phyloP scores from a whole-genome alignment of 225 moss, liverwort and hornwort species.

The Marchantia paleacea region DNA sequence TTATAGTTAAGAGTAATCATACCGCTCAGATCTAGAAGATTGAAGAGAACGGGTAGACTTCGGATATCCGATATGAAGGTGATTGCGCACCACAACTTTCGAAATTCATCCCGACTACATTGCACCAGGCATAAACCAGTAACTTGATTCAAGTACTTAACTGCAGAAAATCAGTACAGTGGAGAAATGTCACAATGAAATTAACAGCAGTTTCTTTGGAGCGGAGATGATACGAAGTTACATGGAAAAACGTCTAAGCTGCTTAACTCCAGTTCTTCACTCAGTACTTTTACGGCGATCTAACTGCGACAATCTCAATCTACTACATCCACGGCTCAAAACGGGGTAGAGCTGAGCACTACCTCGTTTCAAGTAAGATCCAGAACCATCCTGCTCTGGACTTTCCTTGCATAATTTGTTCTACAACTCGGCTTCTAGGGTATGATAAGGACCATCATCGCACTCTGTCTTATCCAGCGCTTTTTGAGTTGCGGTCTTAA shows the following conservation, averaged over 20 bases:
- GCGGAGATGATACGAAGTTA: too few species aligned
- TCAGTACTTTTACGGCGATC: not conserved
- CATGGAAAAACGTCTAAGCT: not conserved
- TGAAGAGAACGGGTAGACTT: conserved; percentile 62
- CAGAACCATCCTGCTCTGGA: too few species aligned
- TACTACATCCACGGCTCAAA: too few species aligned
- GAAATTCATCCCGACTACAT: conserved; percentile 66
- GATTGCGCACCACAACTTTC: conserved; percentile 69
- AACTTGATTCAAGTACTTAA: conserved; percentile 76
- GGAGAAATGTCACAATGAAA: too few species aligned
- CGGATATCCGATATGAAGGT: conserved; percentile 64
- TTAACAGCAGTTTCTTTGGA: too few species aligned
- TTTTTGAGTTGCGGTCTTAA: too few species aligned
- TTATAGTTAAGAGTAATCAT: not conserved
- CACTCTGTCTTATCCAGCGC: too few species aligned
- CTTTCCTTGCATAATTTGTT: too few species aligned
- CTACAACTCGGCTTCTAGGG: too few species aligned
- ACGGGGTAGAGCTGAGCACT: too few species aligned
- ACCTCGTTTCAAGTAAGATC: too few species aligned
- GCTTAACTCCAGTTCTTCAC: not conserved
- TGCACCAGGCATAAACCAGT: conserved; percentile 74
- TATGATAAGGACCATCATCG: too few species aligned
- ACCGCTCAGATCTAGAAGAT: conserved; percentile 77
- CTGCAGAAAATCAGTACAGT: conserved; percentile 33
- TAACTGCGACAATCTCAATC: not conserved